Evolutionary conservation across 768 basidiomycete genomes (phyloP), one percentile per base, ranked within the genome.

Genomic region (Lactarius vividus): DNA sequence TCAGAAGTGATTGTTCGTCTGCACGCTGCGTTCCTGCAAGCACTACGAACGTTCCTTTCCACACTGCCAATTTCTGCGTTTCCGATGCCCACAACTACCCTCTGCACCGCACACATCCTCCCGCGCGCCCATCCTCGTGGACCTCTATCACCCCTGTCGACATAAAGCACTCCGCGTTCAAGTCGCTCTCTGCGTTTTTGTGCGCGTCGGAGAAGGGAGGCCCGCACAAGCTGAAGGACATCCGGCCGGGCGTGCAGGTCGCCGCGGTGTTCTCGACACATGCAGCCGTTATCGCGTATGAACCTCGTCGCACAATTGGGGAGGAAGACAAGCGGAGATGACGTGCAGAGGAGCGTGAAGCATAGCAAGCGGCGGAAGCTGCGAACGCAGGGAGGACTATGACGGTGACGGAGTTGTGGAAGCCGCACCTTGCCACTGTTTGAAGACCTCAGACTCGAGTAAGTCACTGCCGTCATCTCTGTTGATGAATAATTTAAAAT

Each of bases 131-230:
- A 10, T 85, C 85, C n/a, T 85, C 84, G 64, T 84, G 61, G n/a
- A 52, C 58, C 72, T 73, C 74, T 69, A 74, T 73, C 18, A 79
- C 70, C 67, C 80, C 67, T 46, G 83, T 90, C 65, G 91, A 84
- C 70, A 88, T 96, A 74, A 93, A 90, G 71, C 82, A 88, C 13
- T 94, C 92, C 1, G 82, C 82, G 2, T 84, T 87, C 79, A 96
- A 95, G 76, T 91, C 92, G 13, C 81, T 96, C 23, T 82, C 87
- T 1, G 82, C 87, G 1, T 95, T 96, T 78, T 81, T 97, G 71
- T 94, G 91, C 74, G 72, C 83, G n/a, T 79, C 83, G 20, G 91
- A 92, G 66, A 96, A 96, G 73, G 84, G 86, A 8, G 82, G 82
- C 0, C 74, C 96, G 23, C 72, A 96, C 40, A 85, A 85, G 15